Evolutionary conservation across 78 protist genomes (phyloP).

Genomic region (Bodo saltans): DNA sequence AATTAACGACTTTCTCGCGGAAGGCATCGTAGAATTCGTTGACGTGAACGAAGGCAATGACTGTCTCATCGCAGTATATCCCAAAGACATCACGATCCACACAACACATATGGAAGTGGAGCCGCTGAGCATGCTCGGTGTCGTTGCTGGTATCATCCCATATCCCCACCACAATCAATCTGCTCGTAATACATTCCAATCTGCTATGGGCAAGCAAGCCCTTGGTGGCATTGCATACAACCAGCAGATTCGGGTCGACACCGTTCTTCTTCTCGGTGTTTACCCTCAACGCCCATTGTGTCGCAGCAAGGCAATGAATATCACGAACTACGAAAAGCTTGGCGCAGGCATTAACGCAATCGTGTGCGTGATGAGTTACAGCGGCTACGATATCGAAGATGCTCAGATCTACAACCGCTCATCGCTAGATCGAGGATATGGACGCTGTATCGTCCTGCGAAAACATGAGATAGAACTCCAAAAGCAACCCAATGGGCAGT

Average conservation of each 20-base stretch:
- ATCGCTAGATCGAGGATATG: conserved; percentile 93
- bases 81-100: conserved; percentile 29
- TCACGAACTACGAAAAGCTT: conserved; percentile 62
- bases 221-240: conserved; percentile 97
- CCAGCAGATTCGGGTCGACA: conserved; percentile 92
- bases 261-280: conserved; percentile 79
- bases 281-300: conserved; percentile 95
- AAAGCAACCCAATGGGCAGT: conserved; percentile 34
- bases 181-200: conserved; percentile 98
- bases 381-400: conserved; percentile 99
- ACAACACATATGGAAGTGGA: conserved; percentile 98
- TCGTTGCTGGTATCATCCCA: conserved; percentile 90
- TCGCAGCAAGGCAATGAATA: conserved; percentile 79
- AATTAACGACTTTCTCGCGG: conserved; percentile 63
- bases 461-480: conserved; percentile 55
- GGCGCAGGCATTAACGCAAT: conserved; percentile 96
- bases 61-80: conserved; percentile 69
- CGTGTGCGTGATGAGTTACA: conserved; percentile 95
- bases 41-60: conserved; percentile 96
- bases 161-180: conserved; percentile 99
- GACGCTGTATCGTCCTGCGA: conserved; percentile 89
- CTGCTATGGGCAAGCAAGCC: conserved; percentile 99
- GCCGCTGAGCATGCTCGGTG: conserved; percentile 95
- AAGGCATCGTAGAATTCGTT: conserved; percentile 85
- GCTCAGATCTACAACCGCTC: conserved; percentile 95